phyloP scores from a whole-genome alignment of 345 rosid genomes.

The Aurinia saxatilis region DNA sequence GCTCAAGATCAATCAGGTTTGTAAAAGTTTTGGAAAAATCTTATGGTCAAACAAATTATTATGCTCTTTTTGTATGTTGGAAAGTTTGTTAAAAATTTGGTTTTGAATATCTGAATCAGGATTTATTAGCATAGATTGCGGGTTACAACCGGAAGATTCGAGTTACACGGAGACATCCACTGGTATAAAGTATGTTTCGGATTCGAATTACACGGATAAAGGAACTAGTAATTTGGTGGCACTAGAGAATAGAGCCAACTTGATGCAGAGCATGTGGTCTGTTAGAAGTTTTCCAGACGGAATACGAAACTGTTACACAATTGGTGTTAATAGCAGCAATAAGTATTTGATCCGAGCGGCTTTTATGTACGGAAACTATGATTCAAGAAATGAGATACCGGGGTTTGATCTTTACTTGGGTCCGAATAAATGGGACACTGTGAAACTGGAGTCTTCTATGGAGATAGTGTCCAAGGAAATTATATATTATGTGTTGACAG shows the following conservation, averaged over 20 bases:
- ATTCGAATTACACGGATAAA: conserved; percentile 20
- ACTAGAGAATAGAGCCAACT: conserved; percentile 14
- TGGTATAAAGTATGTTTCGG: conserved; percentile 32
- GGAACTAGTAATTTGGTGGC: conserved; percentile 22
- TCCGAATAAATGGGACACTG: conserved; percentile 35
- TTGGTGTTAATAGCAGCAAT: conserved; percentile 2
- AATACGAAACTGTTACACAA: conserved; percentile 34
- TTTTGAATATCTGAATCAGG: conserved; percentile 22
- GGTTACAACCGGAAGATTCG: conserved; percentile 24
- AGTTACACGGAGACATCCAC: conserved; percentile 26
- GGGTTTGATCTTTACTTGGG: conserved; percentile 50
- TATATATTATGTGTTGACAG: conserved; percentile 28
- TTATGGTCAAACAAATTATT: conserved; percentile 13
- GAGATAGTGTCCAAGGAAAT: conserved; percentile 15
- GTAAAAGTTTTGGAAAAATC: background rate
- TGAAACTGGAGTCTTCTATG: conserved; percentile 15
- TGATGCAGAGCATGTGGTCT: conserved; percentile 23
- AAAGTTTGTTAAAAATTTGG: background rate
- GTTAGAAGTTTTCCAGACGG: conserved; percentile 45
- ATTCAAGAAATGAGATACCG: conserved; percentile 24
- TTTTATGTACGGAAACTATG: conserved; percentile 57
- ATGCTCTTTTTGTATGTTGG: background rate
- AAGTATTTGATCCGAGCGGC: conserved; percentile 45
- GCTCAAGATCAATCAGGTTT: conserved; percentile 35
- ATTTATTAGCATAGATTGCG: conserved; percentile 46